Base-by-base conservation (phyloP, 129 eudicot species). In the Tanacetum coccineum region DNA sequence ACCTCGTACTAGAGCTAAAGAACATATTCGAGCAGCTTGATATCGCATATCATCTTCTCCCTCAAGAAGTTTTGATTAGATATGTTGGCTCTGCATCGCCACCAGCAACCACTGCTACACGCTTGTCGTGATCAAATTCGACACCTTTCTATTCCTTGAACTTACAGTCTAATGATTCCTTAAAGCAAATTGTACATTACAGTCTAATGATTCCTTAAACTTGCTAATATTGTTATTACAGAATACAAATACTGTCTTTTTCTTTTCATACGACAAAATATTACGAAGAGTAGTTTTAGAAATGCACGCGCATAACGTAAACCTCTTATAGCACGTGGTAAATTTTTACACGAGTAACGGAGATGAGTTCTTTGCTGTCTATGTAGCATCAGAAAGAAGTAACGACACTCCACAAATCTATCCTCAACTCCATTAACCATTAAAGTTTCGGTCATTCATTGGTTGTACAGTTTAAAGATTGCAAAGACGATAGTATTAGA, bases 41-140 rank as follows among this genome's bases (percentile, higher is more conserved):
- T 1, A 82, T 85, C 52, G 74, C 63, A 58, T 85, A 82, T 76
- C 84, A 71, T 70, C 87, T 85, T 67, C 83, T 85, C 15, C 91
- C 87, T 64, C 85, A 80, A 67, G 81, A 85, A 52, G 81, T 82
- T 66, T 71, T 79, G 20, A 70, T 85, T 53, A 79, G 71, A 39
- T 73, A 81, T 39, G 62, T 60, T 8, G 89, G 70, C 28, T 78
- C 81, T 49, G 78, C 79, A 66, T 63, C 75, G 4, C 82, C 66
- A 47, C 78, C 82, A 40, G 67, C 70, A 30, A 51, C 70, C 71
- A 64, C 68, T 42, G 36, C 62, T 73, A 55, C 70, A 42, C 74
- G 80, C 10, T 32, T 72, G 67, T 78, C 66, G 58, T 66, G 66
- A 77, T 66, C 25, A 14, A 30, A 10, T 79, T 36, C 2, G 2